Conservation (phyloP, 306 rosid species). For the Spatholobus suberectus region DNA sequence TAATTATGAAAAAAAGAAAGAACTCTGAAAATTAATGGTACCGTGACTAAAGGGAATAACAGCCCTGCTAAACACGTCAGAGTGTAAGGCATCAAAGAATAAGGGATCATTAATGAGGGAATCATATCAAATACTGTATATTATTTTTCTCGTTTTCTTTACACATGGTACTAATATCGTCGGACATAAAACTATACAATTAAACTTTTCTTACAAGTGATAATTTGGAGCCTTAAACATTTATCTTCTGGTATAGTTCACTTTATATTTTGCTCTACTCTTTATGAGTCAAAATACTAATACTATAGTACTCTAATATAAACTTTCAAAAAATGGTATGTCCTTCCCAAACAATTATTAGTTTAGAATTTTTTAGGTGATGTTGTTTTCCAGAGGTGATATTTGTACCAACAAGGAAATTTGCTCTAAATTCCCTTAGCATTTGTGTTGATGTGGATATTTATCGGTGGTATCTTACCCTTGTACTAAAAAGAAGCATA, state of each 20-base stretch:
- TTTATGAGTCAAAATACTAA: not conserved
- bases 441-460: not conserved
- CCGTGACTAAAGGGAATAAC: conserved; percentile 17
- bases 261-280: not conserved
- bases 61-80: not conserved
- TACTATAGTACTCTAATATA: not conserved
- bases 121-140: not conserved
- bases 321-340: not conserved
- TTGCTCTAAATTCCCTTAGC: not conserved
- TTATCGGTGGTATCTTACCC: not conserved
- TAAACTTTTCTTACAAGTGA: not conserved
- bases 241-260: not conserved
- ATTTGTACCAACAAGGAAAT: conserved; percentile 24
- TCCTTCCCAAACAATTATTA: conserved; percentile 26
- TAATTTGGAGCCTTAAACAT: not conserved
- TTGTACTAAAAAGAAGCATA: conserved; percentile 15
- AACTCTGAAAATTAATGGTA: not conserved
- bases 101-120: conserved; percentile 13
- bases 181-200: not conserved
- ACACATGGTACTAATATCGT: not conserved
- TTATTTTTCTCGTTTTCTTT: not conserved
- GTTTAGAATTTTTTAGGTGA: not conserved
- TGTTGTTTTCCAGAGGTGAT: conserved; percentile 3
- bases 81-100: conserved; percentile 33
- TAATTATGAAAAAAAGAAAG: not conserved